Evolutionary conservation across 2,329 filamentous ascomycete species (phyloP), one percentile per base, ranked within the genome.

Genomic region (Pyricularia grisea): DNA sequence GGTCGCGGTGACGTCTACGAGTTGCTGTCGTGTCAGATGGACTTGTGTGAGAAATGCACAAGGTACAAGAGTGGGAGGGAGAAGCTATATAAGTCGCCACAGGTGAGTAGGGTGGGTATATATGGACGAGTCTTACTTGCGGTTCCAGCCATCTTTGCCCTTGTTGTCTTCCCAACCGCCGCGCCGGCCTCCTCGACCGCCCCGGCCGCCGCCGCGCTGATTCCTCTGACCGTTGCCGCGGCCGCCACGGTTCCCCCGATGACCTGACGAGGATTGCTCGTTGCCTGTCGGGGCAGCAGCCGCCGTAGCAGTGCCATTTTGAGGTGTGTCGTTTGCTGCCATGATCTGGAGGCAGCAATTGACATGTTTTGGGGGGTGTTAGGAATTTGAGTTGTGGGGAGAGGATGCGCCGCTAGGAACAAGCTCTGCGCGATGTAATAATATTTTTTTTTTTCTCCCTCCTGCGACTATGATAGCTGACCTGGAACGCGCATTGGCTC

Each of bases 231-330:
- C 33, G 25, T 58, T 58, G 65, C 33, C 25, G 17, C 65, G 33
- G 36, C 36, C 65, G 33, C 65, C 33, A 17, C 42, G 65, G 17
- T 27, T 27, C 11, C 64, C n/a, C 20, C 28, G 64, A 36, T 65
- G 28, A 17, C 28, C 64, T n/a, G 28, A n/a, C 64, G 64, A 65
- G 64, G 64, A 65, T n/a, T n/a, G 28, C 28, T 30, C 23, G 50
- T 61, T 50, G 27, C 30, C 66, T 1, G 30, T 25, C 12, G 55
- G 36, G 14, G 31, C 50, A 61, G n/a, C 28, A 60, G 66, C 27
- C 42, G 66, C 66, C 20, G n/a, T 20, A n/a, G 28, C 66, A 61
- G 66, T 31, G 66, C 50, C 66, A 3, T 67, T 67, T 9, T 60
- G 20, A 55, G 50, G 66, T 28, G 42, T 61, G 23, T 67, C 55